phyloP scores from a whole-genome alignment of 2,329 filamentous ascomycete genomes.

The Achaetomium macrosporum region DNA sequence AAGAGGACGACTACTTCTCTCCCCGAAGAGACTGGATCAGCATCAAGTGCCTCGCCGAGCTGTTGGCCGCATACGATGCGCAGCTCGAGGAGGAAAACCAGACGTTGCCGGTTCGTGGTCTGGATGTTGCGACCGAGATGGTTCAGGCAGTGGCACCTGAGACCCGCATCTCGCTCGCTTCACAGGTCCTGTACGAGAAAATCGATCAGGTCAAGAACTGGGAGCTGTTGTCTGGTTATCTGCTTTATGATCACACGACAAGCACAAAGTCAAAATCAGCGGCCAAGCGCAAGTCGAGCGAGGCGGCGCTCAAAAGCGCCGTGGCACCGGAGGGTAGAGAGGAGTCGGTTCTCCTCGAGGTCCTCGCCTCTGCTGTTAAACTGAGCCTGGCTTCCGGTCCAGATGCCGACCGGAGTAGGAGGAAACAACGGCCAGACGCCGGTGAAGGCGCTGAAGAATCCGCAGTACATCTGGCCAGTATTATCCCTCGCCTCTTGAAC shows the following conservation, averaged over 20 bases:
- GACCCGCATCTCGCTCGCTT: slow-evolving; percentile 78
- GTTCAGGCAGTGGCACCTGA: slow-evolving; percentile 63
- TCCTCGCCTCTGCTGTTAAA: slow-evolving; percentile 77
- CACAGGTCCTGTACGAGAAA: slow-evolving; percentile 77
- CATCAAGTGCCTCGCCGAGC: slow-evolving; percentile 83
- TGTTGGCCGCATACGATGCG: slow-evolving; percentile 72
- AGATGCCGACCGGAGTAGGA: slow-evolving; percentile 58
- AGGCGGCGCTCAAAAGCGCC: slow-evolving; percentile 61
- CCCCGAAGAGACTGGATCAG: slow-evolving; percentile 83
- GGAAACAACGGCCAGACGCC: slow-evolving; percentile 55
- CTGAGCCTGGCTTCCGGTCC: slow-evolving; percentile 60
- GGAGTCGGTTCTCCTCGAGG: slow-evolving; percentile 79
- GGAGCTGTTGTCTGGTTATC: slow-evolving; percentile 83
- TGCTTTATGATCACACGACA: slow-evolving; percentile 84
- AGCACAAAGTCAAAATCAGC: slow-evolving; percentile 44
- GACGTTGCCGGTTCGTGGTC: slow-evolving; percentile 37
- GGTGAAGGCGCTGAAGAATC: slow-evolving; percentile 70
- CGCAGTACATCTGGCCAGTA: slow-evolving; percentile 67
- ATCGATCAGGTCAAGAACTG: slow-evolving; percentile 77
- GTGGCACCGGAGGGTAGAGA: slow-evolving; percentile 71
- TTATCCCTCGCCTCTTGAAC: slow-evolving; percentile 80
- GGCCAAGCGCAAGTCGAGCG: slow-evolving; percentile 34
- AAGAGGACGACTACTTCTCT: slow-evolving; percentile 70
- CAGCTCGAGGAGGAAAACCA: slow-evolving; percentile 55
- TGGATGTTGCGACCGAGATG: slow-evolving; percentile 48